These are phyloP conservation scores for Marsdenia floribunda DNA, from an alignment of 257 asterid species.

Conservation along the genomic window DNA sequence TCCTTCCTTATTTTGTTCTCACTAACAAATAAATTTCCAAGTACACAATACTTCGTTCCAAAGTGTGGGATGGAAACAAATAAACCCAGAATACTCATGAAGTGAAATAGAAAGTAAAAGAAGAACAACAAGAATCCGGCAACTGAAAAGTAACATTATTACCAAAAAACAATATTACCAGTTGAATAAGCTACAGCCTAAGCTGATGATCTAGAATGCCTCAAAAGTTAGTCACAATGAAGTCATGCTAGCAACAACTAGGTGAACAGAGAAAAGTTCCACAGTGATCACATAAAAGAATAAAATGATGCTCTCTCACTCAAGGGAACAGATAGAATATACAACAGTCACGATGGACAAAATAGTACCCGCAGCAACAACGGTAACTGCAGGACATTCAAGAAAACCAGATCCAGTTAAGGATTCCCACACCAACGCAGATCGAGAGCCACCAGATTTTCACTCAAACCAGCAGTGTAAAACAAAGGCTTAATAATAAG, in stretches of 20 bases:
- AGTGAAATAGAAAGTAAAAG: background rate
- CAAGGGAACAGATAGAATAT: slow-evolving; percentile 24
- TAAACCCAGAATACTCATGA: background rate
- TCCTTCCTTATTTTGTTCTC: background rate
- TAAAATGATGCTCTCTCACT: slow-evolving; percentile 13
- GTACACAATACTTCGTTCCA: background rate
- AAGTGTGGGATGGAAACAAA: background rate
- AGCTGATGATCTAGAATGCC: background rate
- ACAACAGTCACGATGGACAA: slow-evolving; percentile 26
- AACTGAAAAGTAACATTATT: background rate
- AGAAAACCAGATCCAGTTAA: slow-evolving; percentile 19
- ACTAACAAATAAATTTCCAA: background rate
- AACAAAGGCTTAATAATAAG: background rate
- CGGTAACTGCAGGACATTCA: slow-evolving; percentile 20
- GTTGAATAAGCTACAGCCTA: background rate
- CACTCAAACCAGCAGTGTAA: background rate
- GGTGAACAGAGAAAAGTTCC: background rate
- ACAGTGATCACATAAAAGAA: slow-evolving; percentile 22
- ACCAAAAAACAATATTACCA: background rate
- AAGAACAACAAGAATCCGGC: background rate
- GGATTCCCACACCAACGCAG: slow-evolving; percentile 13
- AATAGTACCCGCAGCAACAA: slow-evolving; percentile 28
- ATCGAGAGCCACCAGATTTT: slow-evolving; percentile 15
- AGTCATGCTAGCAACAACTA: background rate
- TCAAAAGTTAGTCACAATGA: background rate